Percentiles rank a stretch among this genome's conserved stretches.
Evolutionary conservation across 768 basidiomycete genomes (phyloP).

Genomic region (Cyclocybe aegerita): DNA sequence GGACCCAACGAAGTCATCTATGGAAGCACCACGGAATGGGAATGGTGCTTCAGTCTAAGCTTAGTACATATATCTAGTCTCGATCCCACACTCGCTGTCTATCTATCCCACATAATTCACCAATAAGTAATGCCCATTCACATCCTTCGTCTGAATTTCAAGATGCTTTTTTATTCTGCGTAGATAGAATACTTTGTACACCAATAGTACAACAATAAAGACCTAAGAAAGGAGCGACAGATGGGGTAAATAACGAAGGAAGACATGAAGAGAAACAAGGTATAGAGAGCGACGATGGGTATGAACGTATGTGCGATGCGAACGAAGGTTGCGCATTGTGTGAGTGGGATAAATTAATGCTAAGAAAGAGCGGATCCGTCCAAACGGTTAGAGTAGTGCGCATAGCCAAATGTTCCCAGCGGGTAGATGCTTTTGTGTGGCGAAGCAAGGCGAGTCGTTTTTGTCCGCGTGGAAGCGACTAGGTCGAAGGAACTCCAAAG

Average conservation of each 20-base stretch:
- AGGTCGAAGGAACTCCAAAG: too few relatives aligned
- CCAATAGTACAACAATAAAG: conserved; percentile 1
- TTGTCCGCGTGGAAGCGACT: too few relatives aligned
- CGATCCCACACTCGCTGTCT: background rate
- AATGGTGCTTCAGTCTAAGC: background rate
- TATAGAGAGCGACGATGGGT: background rate
- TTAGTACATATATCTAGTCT: too few relatives aligned
- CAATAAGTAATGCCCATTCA: too few relatives aligned
- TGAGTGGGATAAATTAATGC: background rate
- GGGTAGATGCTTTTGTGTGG: too few relatives aligned
- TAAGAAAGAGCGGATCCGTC: background rate
- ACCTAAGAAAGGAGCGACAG: background rate
- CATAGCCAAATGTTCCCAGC: too few relatives aligned
- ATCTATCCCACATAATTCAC: background rate
- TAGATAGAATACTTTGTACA: background rate
- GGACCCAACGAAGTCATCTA: background rate
- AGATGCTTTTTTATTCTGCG: background rate
- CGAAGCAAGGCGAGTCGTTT: too few relatives aligned
- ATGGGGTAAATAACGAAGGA: background rate
- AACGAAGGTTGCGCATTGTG: background rate
- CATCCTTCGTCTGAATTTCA: background rate
- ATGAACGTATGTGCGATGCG: background rate
- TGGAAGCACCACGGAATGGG: background rate
- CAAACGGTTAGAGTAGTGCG: too few relatives aligned
- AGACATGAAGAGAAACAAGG: background rate